Evolutionary conservation across 176 grass and related monocot species (phyloP).

Genomic region (Sorghum bicolor): Sorghum_bicolor_NCBIv3 NC_012871.2:1400501-1401000

Average conservation of each 20-base stretch:
- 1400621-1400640: no score
- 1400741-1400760: neutral
- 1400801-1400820: no score
- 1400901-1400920: no score
- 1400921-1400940: no score
- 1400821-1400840: no score
- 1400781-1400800: no score
- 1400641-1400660: neutral
- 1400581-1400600: slow-evolving; percentile 4
- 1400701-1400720: neutral
- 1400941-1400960: no score
- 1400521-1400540: slow-evolving; percentile 20
- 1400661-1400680: neutral
- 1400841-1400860: no score
- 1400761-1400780: neutral
- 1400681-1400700: neutral
- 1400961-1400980: no score
- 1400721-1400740: neutral
- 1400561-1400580: slow-evolving; percentile 3
- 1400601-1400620: neutral
- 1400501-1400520: slow-evolving; percentile 3
- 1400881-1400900: no score
- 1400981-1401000: no score
- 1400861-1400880: no score
- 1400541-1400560: slow-evolving; percentile 6